Evolutionary conservation across 1,284 basidiomycete genomes (phyloP).

Genomic region (Ganoderma meredithae): DNA sequence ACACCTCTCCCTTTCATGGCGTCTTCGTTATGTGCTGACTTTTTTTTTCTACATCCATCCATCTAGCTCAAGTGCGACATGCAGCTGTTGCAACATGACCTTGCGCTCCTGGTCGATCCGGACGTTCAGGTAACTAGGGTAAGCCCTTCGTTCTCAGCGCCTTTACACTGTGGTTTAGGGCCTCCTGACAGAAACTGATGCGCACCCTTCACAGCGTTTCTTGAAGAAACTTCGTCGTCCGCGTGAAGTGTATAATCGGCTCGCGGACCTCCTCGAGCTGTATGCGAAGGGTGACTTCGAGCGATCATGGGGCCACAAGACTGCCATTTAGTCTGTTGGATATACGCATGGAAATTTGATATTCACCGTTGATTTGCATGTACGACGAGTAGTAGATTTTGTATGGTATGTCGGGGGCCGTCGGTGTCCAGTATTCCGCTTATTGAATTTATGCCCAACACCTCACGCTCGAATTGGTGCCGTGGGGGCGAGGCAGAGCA

Average conservation of each 20-base stretch:
- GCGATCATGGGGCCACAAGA: not conserved
- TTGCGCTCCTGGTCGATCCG: conserved; percentile 10
- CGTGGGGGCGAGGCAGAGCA: too few relatives aligned
- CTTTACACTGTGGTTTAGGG: not conserved
- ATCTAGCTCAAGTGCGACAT: conserved; percentile 19
- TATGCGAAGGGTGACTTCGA: conserved; percentile 15
- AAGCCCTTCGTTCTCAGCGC: not conserved
- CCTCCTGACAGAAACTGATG: not conserved
- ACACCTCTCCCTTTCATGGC: too few relatives aligned
- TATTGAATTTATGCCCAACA: too few relatives aligned
- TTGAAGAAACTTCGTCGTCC: conserved; percentile 16
- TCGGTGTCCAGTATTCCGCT: too few relatives aligned
- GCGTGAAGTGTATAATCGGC: conserved; percentile 12
- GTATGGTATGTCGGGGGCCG: too few relatives aligned
- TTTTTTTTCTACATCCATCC: too few relatives aligned
- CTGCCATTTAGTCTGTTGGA: too few relatives aligned
- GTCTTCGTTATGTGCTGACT: not conserved
- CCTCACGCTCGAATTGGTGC: not conserved
- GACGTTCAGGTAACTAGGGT: conserved; percentile 13
- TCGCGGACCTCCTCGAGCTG: conserved; percentile 12
- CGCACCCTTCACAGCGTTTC: conserved; percentile 7
- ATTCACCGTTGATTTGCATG: too few relatives aligned
- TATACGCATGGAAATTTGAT: too few relatives aligned
- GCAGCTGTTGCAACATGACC: conserved; percentile 10
- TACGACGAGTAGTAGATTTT: too few relatives aligned